Evolutionary conservation across 169 alveolate species (phyloP).

Genomic region (Amoebophrya sp.): DNA sequence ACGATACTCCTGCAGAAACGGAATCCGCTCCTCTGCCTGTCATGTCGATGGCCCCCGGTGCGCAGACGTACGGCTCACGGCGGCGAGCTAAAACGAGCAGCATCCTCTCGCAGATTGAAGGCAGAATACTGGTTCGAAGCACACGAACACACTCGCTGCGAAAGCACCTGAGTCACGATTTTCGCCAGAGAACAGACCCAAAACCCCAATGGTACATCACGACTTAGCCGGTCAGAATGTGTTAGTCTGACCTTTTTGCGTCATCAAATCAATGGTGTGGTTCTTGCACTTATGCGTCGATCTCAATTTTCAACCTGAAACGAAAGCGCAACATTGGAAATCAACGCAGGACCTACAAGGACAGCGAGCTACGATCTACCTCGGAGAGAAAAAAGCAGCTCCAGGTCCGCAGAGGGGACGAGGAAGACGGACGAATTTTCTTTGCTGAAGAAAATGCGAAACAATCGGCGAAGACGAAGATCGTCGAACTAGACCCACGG

Average conservation of each 20-base stretch:
- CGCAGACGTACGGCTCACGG: constrained; percentile 17
- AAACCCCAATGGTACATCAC: neutral
- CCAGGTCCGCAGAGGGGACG: neutral
- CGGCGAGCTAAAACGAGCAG: neutral
- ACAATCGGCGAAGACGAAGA: neutral
- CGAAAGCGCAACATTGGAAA: too few species aligned
- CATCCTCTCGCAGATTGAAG: neutral
- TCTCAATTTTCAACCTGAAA: too few species aligned
- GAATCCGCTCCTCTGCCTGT: too few species aligned
- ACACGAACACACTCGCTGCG: neutral
- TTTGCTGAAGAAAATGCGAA: neutral
- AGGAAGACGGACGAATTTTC: neutral
- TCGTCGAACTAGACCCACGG: neutral
- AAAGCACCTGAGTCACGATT: neutral
- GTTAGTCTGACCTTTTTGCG: too few species aligned
- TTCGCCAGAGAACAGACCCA: neutral
- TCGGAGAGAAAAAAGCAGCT: neutral
- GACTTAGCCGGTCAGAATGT: too few species aligned
- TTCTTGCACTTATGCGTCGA: too few species aligned
- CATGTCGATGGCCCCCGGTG: neutral
- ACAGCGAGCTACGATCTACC: neutral
- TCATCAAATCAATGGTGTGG: too few species aligned
- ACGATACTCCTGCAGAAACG: too few species aligned
- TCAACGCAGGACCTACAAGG: neutral
- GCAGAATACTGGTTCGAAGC: neutral